Conservation (phyloP, 139 green algal species). For the Helicosporidium sp. region DNA sequence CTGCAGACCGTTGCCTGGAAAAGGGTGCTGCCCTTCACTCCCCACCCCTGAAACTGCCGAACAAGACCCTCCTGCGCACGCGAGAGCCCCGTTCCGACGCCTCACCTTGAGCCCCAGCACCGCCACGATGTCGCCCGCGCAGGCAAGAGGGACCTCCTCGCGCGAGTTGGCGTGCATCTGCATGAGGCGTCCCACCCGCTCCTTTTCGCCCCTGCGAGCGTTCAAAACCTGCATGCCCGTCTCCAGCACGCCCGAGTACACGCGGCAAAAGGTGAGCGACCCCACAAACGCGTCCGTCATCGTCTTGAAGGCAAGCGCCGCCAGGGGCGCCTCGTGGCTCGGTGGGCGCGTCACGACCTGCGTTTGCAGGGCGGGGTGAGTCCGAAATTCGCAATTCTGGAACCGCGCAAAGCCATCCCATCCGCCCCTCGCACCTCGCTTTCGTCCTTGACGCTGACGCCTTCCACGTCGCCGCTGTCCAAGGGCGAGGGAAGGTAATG, state of each 20-base stretch:
- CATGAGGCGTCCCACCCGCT: conserved; percentile 89
- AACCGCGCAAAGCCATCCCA: background rate
- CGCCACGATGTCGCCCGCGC: conserved; percentile 89
- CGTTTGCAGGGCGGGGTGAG: background rate
- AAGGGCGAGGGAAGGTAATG: conserved; percentile 84
- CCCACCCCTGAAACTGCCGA: no score
- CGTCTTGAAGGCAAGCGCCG: conserved; percentile 96
- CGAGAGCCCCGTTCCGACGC: no score
- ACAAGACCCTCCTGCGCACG: no score
- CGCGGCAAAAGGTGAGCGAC: conserved; percentile 83
- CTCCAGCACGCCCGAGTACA: conserved; percentile 64
- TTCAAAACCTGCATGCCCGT: conserved; percentile 76
- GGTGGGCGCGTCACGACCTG: conserved; percentile 49
- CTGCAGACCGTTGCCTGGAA: no score
- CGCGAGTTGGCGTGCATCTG: conserved; percentile 97
- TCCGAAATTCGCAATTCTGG: no score
- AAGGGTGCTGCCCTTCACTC: no score
- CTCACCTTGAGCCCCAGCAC: conserved; percentile 76
- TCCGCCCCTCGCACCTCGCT: conserved; percentile 15
- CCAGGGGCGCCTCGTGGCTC: conserved; percentile 71
- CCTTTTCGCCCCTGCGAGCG: conserved; percentile 87
- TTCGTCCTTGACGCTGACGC: no score
- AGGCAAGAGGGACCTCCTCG: conserved; percentile 77
- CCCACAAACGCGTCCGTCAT: conserved; percentile 91
- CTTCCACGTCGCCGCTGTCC: conserved; percentile 35